Base-by-base conservation (phyloP, 208 protist genomes). In the Novymonas esmeraldas region DNA sequence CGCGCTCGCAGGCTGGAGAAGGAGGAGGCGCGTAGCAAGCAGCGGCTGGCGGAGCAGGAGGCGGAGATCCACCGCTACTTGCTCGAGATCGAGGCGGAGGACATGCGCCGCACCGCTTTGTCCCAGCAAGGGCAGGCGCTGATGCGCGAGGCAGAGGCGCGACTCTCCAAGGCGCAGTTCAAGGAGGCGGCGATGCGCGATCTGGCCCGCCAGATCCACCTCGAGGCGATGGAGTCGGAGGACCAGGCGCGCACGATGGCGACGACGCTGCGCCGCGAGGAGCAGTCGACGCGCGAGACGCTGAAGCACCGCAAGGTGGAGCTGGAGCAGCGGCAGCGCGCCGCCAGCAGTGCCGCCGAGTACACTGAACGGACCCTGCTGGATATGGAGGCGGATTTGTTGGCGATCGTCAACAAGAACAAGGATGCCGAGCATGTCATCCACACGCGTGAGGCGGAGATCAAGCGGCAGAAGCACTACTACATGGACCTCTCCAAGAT, bases 401-500 rank as follows among this genome's bases (percentile, higher is more conserved):
- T 34, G 26, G 45, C 59, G 13, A 45, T 89, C 5, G 52, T 86
- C 5, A 85, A 76, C 51, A 78, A 82, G 60, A 87, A 88, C 70
- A 79, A 81, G 63, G 79, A 89, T 18, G 57, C 79, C 0, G 70
- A 88, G 69, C 42, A 72, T 13, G 49, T 59, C 44, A 89, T 91
- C 54, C 10, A 76, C 65, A 22, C 76, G 18, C 59, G 68, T 49
- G 80, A 92, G 16, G 77, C 65, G 18, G 82, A 86, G 61, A 60
- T 90, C 10, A 59, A 84, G 58, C 76, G 77, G 34, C 81, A 88
- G 57, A 75, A 82, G 49, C 29, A 50, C 52, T 82, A 83, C 57
- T 87, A 93, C 72, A 22, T 79, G 31, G 81, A 91, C 54, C 71
- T 95, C 7, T 70, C 70, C 34, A 87, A 85, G 62, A 59, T 92